Evolutionary conservation across 345 rosid species (phyloP), one percentile per base, ranked within the genome.

Genomic region (Salix udensis): DNA sequence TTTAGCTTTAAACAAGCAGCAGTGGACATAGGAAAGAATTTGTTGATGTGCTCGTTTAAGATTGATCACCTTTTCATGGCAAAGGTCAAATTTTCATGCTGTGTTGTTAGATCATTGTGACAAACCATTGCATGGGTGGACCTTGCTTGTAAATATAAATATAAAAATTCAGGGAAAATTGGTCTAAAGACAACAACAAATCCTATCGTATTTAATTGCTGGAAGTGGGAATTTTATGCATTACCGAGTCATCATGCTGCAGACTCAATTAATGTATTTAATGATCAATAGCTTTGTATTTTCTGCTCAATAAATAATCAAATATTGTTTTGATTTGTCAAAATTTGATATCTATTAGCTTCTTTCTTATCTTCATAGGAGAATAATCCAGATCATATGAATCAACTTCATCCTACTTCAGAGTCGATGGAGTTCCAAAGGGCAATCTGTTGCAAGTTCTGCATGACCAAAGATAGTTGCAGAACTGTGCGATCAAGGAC

Each of bases 401-500:
- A 67, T 65, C 70, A 31, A 42, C 39, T 46, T 14, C 50, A 40
- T 65, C 36, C 67, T 58, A 50, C 74, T 74, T 46, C 66, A 31
- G 62, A 77, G 71, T 76, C 79, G 11, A 21, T 28, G 13, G 83
- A 67, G 52, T 73, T 60, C 19, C 65, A 73, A 76, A 74, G 34
- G 53, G 67, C 58, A 23, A 46, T 34, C 23, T 30, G 74, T 62
- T 77, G 74, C 82, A 44, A 53, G 21, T 40, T 66, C 72, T 90
- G 93, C 67, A 52, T 6, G 79, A 80, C 70, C 67, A 84, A 85
- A 81, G 80, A 55, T 55, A 74, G 88, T 76, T 90, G 93, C 77
- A 78, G 79, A 65, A 87, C 84, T 16, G 93, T 87, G 76, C 84
- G 89, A 70, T 85, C 91, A 71, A 78, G 79, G 82, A 87, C 93